Conservation (phyloP, 108 stramenopile genomes). For the Nannochloropsis oceanica region DNA sequence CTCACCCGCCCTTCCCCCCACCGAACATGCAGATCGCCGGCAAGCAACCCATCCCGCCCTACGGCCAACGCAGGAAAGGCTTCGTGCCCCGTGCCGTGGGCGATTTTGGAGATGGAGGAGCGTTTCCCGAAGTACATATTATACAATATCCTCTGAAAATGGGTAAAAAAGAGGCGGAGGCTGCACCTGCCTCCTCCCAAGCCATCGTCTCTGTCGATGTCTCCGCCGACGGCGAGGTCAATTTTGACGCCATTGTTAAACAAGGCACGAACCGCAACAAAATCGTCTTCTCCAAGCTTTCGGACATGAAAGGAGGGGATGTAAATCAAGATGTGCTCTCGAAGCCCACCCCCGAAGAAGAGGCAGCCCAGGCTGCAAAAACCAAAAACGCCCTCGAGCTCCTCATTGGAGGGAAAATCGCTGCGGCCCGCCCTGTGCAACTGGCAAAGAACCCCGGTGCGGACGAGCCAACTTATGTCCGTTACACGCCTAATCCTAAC, state of each 20-base stretch:
- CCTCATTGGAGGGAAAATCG: conserved; percentile 52
- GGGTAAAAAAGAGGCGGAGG: conserved; percentile 49
- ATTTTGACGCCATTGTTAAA: conserved; percentile 86
- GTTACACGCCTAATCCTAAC: conserved; percentile 86
- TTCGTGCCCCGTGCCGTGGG: conserved; percentile 74
- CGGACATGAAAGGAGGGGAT: conserved; percentile 47
- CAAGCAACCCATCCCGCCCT: conserved; percentile 15
- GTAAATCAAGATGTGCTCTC: conserved; percentile 53
- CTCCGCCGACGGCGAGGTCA: conserved; percentile 64
- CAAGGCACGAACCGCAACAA: conserved; percentile 75
- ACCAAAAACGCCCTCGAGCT: conserved; percentile 71
- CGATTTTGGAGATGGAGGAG: conserved; percentile 95
- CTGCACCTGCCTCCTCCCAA: neutral
- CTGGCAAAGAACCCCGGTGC: conserved; percentile 31
- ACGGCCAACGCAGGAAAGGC: conserved; percentile 24
- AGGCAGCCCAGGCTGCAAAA: conserved; percentile 54
- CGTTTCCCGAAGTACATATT: conserved; percentile 95
- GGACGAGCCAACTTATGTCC: conserved; percentile 74
- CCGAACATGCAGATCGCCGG: neutral
- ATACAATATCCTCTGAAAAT: conserved; percentile 95
- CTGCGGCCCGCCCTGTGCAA: conserved; percentile 51
- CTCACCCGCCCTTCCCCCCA: neutral
- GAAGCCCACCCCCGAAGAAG: conserved; percentile 75
- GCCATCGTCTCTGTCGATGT: conserved; percentile 73
- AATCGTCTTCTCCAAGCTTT: conserved; percentile 61